These are phyloP conservation scores for Pontederia crassipes DNA, from an alignment of 176 grass and related monocot genomes.

Conservation along the genomic window DNA sequence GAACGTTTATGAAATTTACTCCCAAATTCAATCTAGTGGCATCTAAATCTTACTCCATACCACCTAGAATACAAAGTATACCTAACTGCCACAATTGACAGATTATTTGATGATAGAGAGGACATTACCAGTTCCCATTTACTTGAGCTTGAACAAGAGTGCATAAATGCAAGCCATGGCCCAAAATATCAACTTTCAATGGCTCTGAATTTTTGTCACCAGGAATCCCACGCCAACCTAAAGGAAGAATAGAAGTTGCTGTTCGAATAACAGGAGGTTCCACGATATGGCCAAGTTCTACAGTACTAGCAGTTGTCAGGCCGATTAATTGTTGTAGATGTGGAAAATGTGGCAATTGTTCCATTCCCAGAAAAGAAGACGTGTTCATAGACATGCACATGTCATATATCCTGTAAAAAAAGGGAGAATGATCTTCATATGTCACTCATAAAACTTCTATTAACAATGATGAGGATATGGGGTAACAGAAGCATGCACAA, in stretches of 20 bases:
- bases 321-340: constrained; percentile 82
- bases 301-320: constrained; percentile 51
- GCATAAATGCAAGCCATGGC: constrained; percentile 69
- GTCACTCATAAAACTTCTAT: background rate
- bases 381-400: constrained; percentile 59
- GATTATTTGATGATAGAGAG: background rate
- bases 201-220: constrained; percentile 57
- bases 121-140: constrained; percentile 84
- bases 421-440: constrained; percentile 14
- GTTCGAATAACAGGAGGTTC: constrained; percentile 74
- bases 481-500: no score
- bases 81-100: no score
- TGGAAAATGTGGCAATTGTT: constrained; percentile 78
- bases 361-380: constrained; percentile 53
- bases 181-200: constrained; percentile 89
- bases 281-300: constrained; percentile 77
- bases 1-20: no score
- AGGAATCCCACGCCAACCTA: constrained; percentile 73
- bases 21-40: no score
- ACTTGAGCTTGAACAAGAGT: constrained; percentile 80
- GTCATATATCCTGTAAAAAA: constrained; percentile 72
- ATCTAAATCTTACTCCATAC: no score
- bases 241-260: constrained; percentile 74
- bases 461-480: constrained; percentile 34
- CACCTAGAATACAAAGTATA: no score